Evolutionary conservation across 352 stramenopile genomes (phyloP).

Genomic region (Phytophthora pinifolia): DNA sequence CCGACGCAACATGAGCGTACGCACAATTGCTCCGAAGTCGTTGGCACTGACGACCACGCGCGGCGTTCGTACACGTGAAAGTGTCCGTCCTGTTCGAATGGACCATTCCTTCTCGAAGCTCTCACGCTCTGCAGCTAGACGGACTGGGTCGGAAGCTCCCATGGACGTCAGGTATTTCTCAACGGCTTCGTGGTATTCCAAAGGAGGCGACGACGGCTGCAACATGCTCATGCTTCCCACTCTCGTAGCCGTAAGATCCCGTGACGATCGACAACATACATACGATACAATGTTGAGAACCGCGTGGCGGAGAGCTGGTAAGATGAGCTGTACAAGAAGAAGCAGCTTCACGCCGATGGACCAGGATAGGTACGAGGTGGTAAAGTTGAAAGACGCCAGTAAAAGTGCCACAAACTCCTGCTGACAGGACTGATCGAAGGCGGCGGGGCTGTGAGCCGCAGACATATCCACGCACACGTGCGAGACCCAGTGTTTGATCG

Average conservation of each 20-base stretch:
- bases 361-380: conserved; percentile 22
- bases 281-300: conserved; percentile 1
- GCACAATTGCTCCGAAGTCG: conserved; percentile 62
- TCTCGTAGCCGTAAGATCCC: not conserved
- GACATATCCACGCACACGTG: conserved; percentile 23
- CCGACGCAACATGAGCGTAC: conserved; percentile 51
- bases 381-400: conserved; percentile 12
- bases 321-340: conserved; percentile 25
- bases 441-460: not conserved
- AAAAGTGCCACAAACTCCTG: conserved; percentile 29
- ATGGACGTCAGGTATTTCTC: conserved; percentile 20
- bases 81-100: conserved; percentile 9
- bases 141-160: conserved; percentile 6
- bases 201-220: conserved; percentile 3
- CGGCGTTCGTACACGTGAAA: conserved; percentile 13
- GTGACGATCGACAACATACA: conserved; percentile 11
- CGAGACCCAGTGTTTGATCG: conserved; percentile 32
- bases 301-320: conserved; percentile 14
- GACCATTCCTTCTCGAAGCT: conserved; percentile 42
- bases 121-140: conserved; percentile 9
- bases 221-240: not conserved
- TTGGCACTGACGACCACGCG: conserved; percentile 12
- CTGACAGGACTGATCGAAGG: conserved; percentile 26
- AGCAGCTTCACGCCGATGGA: conserved; percentile 24
- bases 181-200: conserved; percentile 22